Percentiles rank a stretch among this genome's conserved stretches.
Conservation (phyloP, 345 rosid genomes). For the Rhizophora apiculata region DNA sequence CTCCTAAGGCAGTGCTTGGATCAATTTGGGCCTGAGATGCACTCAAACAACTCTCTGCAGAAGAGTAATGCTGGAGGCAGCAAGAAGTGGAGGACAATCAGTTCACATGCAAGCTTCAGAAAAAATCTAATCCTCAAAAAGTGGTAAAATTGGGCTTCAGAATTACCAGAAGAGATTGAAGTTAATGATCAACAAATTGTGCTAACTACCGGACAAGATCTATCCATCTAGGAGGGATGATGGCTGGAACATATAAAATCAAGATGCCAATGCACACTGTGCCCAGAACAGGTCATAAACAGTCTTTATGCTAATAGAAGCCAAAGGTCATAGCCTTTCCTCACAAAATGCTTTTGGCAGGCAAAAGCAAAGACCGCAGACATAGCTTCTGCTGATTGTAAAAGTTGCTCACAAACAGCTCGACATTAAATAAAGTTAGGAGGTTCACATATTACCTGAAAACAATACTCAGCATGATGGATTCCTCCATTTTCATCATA, state of each 20-base stretch:
- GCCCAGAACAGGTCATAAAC: too few species aligned
- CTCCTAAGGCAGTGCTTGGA: conserved; percentile 90
- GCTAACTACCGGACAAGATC: too few species aligned
- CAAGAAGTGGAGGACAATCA: conserved; percentile 14
- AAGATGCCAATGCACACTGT: too few species aligned
- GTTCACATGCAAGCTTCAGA: neutral
- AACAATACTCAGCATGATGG: conserved; percentile 23
- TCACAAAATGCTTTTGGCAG: too few species aligned
- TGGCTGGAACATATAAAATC: too few species aligned
- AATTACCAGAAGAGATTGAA: neutral
- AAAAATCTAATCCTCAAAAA: conserved; percentile 1
- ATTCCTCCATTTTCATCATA: conserved; percentile 23
- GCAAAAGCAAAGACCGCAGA: too few species aligned
- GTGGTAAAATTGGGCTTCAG: conserved; percentile 9
- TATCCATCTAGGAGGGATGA: too few species aligned
- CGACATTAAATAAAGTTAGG: neutral
- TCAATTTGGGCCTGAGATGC: conserved; percentile 91
- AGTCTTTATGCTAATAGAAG: neutral
- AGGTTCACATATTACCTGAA: conserved; percentile 15
- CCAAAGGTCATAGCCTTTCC: neutral
- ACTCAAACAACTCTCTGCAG: conserved; percentile 78
- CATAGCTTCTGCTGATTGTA: too few species aligned
- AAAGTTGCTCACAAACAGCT: neutral
- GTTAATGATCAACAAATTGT: too few species aligned
- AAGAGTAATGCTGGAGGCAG: conserved; percentile 65